Conservation (phyloP, 495 filamentous ascomycete genomes). For the Xanthoparmelia taractica region DNA sequence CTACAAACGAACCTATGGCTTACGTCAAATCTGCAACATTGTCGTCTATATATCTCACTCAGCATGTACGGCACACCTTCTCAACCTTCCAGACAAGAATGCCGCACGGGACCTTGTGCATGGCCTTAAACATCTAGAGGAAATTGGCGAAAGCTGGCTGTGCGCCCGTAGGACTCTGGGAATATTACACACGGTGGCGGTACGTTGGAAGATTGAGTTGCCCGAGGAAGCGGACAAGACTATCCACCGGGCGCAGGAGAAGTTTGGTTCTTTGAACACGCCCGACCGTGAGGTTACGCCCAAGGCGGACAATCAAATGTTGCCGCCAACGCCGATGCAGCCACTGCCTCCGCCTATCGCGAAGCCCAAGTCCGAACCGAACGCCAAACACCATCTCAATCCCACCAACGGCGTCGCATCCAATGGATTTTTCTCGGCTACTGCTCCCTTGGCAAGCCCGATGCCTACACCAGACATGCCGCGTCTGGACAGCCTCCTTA, state of each 20-base stretch:
- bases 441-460: slow-evolving; percentile 11
- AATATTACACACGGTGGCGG: slow-evolving; percentile 77
- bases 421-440: slow-evolving; percentile 7
- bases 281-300: slow-evolving; percentile 23
- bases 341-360: slow-evolving; percentile 2
- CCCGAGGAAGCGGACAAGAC: slow-evolving; percentile 74
- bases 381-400: not conserved
- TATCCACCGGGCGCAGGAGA: slow-evolving; percentile 55
- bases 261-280: slow-evolving; percentile 44
- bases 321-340: slow-evolving; percentile 4
- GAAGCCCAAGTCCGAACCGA: slow-evolving; percentile 3
- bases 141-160: slow-evolving; percentile 92
- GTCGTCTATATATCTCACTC: slow-evolving; percentile 92
- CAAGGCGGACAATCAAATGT: slow-evolving; percentile 4
- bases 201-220: slow-evolving; percentile 79
- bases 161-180: slow-evolving; percentile 78
- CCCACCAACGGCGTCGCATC: not conserved
- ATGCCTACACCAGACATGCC: slow-evolving; percentile 6
- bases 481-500: slow-evolving; percentile 5
- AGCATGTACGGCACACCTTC: slow-evolving; percentile 87
- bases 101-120: slow-evolving; percentile 83
- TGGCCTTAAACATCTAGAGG: slow-evolving; percentile 85
- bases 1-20: slow-evolving; percentile 85
- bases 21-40: slow-evolving; percentile 91
- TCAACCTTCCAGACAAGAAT: slow-evolving; percentile 86